Base-by-base conservation (phyloP, 257 asterid genomes). In the Primulina huaijiensis region DNA sequence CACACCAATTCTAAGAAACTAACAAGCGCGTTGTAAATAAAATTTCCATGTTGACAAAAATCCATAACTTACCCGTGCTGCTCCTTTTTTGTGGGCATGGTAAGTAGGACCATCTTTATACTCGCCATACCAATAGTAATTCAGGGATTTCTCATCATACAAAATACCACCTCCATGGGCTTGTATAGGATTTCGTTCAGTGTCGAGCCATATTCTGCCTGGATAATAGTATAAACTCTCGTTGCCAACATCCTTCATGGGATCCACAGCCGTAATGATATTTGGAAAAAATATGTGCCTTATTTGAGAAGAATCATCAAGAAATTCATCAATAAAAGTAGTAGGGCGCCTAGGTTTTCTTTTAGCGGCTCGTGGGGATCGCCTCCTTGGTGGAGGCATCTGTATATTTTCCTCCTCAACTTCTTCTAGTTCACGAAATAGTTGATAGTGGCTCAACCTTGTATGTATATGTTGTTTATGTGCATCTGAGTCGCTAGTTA, bases 141-240 rank as follows among this genome's bases (percentile, higher is more conserved):
- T 87, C 80, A 50, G 74, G 40, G 85, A 82, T 72, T 71, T 81
- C 72, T 81, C 90, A 71, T 94, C 99, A 34, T 86, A 89, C n/a
- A 92, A 70, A 76, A 94, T 84, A 34, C 98, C 98, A 68, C 98
- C 99, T 40, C 99, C 99, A 75, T 89, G 99, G 60, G 97, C 99
- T 79, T 94, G 99, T 76, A 94, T 89, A 52, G 98, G 97, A 77
- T 89, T 89, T 67, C 98, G 95, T 62, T 90, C 87, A 50, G 94
- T 94, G 77, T 94, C 99, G 77, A 94, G 77, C 99, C 99, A 94
- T 73, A 89, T 80, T 75, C 88, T 86, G 61, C 89, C 98, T 4
- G 99, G 98, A 79, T 83, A 81, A 75, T 86, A 94, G 74, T 78
- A 84, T 29, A 75, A 71, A 71, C 84, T 85, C 38, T 79, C 85